phyloP scores from a whole-genome alignment of 2,329 filamentous ascomycete species.

The Xylariomycetidae sp. region DNA sequence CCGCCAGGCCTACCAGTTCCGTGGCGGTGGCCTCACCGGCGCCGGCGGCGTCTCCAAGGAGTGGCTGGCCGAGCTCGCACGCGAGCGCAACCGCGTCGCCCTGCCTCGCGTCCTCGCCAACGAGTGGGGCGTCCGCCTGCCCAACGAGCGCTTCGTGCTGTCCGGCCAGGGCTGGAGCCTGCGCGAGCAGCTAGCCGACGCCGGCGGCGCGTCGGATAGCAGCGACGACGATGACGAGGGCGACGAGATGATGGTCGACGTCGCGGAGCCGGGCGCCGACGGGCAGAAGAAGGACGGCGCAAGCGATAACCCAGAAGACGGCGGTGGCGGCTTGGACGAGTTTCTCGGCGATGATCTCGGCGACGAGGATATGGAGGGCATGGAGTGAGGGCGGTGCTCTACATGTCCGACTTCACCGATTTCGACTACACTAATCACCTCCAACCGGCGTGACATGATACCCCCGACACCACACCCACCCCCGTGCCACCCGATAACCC shows the following conservation, averaged over 20 bases:
- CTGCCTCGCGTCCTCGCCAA: constrained; percentile 57
- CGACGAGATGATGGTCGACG: constrained; percentile 48
- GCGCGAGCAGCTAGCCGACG: constrained; percentile 45
- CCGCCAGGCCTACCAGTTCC: constrained; percentile 64
- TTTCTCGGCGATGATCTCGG: constrained; percentile 49
- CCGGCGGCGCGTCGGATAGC: constrained; percentile 32
- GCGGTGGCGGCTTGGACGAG: constrained; percentile 47
- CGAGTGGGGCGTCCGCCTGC: constrained; percentile 62
- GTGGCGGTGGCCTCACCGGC: constrained; percentile 41
- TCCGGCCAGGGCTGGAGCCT: constrained; percentile 61
- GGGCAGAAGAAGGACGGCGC: constrained; percentile 28
- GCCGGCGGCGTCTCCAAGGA: constrained; percentile 60
- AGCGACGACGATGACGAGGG: constrained; percentile 32
- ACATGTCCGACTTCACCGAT: no score
- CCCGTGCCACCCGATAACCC: no score
- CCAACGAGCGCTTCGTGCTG: constrained; percentile 62
- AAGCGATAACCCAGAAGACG: constrained; percentile 40
- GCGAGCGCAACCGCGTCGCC: constrained; percentile 61
- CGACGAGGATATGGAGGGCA: constrained; percentile 46
- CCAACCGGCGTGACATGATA: no score
- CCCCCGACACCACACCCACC: background rate
- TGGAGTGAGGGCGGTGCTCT: constrained; percentile 18
- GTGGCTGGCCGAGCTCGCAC: constrained; percentile 69
- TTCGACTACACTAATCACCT: no score
- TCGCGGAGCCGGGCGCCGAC: constrained; percentile 10